Evolutionary conservation across 768 basidiomycete genomes (phyloP), one percentile per base, ranked within the genome.

Genomic region (Agaricus subrufescens): DNA sequence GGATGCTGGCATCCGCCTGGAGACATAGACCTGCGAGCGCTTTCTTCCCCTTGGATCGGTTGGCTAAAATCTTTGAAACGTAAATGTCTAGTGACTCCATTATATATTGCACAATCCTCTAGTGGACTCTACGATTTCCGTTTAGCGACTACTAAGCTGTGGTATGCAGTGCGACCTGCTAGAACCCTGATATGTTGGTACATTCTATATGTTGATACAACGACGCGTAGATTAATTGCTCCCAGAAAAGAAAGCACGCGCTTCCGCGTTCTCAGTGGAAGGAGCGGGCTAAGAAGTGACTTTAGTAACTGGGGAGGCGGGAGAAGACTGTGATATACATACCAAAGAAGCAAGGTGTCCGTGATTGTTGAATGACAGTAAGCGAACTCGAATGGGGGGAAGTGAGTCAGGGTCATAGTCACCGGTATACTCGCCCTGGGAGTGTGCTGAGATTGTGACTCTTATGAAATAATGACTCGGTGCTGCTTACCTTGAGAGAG

Each of bases 401-500:
- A 30, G 48, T 3, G 43, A 26, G 10, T 50, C 44, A 2, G 14
- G 31, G 38, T 50, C 34, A 11, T 50, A 45, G 8, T 27, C 12
- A 14, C 30, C 49, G 14, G 31, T 29, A 39, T 56, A n/a, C 9
- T 40, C 42, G 5, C 25, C 25, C 55, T 56, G 19, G 19, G 19
- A 19, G 14, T 12, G 25, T 19, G 25, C 19, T 19, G 19, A 19
- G 19, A 19, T 25, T 7, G 5, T 25, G 38, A 1, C 19, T 19
- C 19, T 11, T 14, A 30, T 15, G 15, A 48, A 12, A 15, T 29
- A 2, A 15, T 31, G 26, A n/a, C 34, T 25, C 7, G 23, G 1
- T 45, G 12, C 10, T 2, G 50, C 66, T 50, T 57, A 72, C 85
- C 79, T 77, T 78, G 62, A 66, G 65, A 57, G 65, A 73, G 46